phyloP scores from a whole-genome alignment of 768 basidiomycete genomes.

The Imleria badia region DNA sequence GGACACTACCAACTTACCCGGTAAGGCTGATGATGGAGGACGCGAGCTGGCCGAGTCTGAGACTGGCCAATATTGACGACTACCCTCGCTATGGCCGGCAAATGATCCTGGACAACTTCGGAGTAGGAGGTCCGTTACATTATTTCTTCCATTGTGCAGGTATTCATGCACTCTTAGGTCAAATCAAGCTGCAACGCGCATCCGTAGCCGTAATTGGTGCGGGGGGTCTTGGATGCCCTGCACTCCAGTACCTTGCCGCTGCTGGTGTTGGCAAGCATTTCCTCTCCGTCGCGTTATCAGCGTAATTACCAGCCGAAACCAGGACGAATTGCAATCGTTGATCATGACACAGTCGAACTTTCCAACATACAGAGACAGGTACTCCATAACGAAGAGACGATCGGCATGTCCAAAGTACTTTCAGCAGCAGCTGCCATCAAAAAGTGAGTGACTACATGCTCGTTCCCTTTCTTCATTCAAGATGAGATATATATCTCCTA shows the following conservation, averaged over 20 bases:
- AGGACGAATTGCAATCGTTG: slow-evolving; percentile 86
- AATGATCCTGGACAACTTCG: slow-evolving; percentile 91
- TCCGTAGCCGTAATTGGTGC: slow-evolving; percentile 89
- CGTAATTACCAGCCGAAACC: slow-evolving; percentile 7
- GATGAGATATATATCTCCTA: slow-evolving; percentile 30
- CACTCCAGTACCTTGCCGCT: slow-evolving; percentile 89
- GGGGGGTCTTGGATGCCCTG: slow-evolving; percentile 95
- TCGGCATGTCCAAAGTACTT: slow-evolving; percentile 79
- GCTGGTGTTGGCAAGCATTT: slow-evolving; percentile 78
- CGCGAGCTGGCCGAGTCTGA: slow-evolving; percentile 11
- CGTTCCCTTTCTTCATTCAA: background rate
- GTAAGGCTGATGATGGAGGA: slow-evolving; percentile 4
- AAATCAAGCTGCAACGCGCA: slow-evolving; percentile 73
- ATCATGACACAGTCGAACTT: slow-evolving; percentile 83
- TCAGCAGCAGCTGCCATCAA: slow-evolving; percentile 73
- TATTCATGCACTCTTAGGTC: slow-evolving; percentile 50
- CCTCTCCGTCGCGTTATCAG: background rate
- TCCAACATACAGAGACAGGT: slow-evolving; percentile 94
- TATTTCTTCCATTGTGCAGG: background rate
- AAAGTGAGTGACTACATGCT: slow-evolving; percentile 42
- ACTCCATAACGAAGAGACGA: slow-evolving; percentile 69
- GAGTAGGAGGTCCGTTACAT: slow-evolving; percentile 63
- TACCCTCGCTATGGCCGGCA: slow-evolving; percentile 93
- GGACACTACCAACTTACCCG: background rate
- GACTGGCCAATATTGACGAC: slow-evolving; percentile 54